phyloP scores from a whole-genome alignment of 441 rosid species.

The Gossypium armourianum region DNA sequence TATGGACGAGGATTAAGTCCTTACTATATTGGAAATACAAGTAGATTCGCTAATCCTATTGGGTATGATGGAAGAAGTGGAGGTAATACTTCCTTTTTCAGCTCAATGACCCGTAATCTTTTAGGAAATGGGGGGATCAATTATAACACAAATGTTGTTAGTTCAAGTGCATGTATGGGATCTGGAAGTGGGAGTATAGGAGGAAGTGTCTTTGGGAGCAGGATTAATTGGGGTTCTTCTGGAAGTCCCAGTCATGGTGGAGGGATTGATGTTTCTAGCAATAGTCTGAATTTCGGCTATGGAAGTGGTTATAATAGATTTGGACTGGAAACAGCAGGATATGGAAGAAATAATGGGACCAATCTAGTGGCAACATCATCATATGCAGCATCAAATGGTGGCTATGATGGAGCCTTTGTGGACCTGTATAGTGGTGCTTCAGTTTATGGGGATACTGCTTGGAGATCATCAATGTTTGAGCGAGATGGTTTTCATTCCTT shows the following conservation, averaged over 20 bases:
- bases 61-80: slow-evolving; percentile 68
- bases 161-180: slow-evolving; percentile 48
- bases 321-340: slow-evolving; percentile 47
- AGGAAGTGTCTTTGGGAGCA: slow-evolving; percentile 46
- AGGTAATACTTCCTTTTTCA: slow-evolving; percentile 71
- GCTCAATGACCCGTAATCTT: slow-evolving; percentile 60
- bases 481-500: slow-evolving; percentile 53
- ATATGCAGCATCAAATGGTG: slow-evolving; percentile 48
- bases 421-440: slow-evolving; percentile 56
- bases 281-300: slow-evolving; percentile 43
- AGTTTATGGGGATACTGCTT: slow-evolving; percentile 56
- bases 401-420: slow-evolving; percentile 50
- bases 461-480: slow-evolving; percentile 57
- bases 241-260: slow-evolving; percentile 42
- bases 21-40: slow-evolving; percentile 62
- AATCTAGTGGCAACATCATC: slow-evolving; percentile 46
- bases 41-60: slow-evolving; percentile 49
- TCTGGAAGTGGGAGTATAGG: slow-evolving; percentile 49
- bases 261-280: slow-evolving; percentile 44
- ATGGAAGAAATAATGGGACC: slow-evolving; percentile 51
- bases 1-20: slow-evolving; percentile 76
- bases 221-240: slow-evolving; percentile 60
- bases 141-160: slow-evolving; percentile 38
- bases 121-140: slow-evolving; percentile 78
- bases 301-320: slow-evolving; percentile 58